A percentile compares a stretch with the other conserved stretches of the same genome.
These are phyloP conservation scores for Picea glauca DNA, from an alignment of 75 land plant genomes.

Conservation along the genomic window DNA sequence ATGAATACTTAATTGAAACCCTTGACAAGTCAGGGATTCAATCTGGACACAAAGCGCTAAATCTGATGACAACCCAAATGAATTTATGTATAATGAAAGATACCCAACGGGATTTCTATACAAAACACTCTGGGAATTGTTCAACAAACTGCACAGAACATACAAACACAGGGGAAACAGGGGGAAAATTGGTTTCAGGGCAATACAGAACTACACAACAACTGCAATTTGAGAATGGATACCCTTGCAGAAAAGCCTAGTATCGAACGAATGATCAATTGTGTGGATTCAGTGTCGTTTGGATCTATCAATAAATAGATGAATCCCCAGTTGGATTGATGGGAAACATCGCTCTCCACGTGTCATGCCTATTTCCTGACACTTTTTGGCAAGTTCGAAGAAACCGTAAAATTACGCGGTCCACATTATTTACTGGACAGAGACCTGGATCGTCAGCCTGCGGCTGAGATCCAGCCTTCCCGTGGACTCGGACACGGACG, in stretches of 20 bases:
- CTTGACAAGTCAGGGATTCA: background rate
- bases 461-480: background rate
- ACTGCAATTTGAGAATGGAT: background rate
- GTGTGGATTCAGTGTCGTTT: no score
- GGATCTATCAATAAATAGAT: background rate
- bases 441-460: background rate
- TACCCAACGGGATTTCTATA: background rate
- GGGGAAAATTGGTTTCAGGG: background rate
- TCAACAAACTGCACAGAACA: background rate
- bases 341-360: background rate
- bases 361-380: background rate
- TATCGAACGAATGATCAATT: background rate
- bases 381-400: background rate
- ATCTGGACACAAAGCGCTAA: background rate
- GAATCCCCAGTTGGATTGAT: background rate
- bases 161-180: background rate
- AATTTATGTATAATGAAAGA: background rate
- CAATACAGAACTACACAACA: no score
- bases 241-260: no score
- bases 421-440: background rate
- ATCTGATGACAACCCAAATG: background rate
- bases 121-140: background rate
- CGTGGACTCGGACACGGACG: background rate
- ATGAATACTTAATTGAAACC: no score
- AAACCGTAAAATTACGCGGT: background rate